These are phyloP conservation scores for Kodamaea jinghongensis DNA, from an alignment of 805 yeast species.

Conservation along the genomic window DNA sequence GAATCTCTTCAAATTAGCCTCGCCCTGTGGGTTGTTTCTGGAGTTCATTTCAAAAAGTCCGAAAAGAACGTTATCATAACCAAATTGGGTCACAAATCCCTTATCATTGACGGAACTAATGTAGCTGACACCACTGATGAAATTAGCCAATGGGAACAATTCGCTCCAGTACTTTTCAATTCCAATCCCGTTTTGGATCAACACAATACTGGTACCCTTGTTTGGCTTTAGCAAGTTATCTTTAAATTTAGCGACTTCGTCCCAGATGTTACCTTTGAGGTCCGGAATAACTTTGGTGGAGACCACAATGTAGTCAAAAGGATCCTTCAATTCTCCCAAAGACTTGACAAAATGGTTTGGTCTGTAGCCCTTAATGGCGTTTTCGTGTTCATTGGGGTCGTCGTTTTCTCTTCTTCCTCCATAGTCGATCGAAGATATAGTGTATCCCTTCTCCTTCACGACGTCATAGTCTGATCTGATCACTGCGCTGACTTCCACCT, in stretches of 20 bases:
- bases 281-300: constrained; percentile 35
- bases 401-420: constrained; percentile 20
- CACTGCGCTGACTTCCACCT: constrained; percentile 31
- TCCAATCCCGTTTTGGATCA: constrained; percentile 41
- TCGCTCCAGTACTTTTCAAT: constrained; percentile 32
- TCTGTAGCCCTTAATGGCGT: constrained; percentile 19
- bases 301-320: constrained; percentile 33
- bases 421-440: constrained; percentile 29
- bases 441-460: constrained; percentile 27
- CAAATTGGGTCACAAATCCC: constrained; percentile 29
- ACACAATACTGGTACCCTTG: constrained; percentile 25
- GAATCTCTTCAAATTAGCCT: constrained; percentile 20
- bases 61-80: constrained; percentile 16
- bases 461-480: constrained; percentile 31
- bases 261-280: constrained; percentile 21
- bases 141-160: constrained; percentile 31
- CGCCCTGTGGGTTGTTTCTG: constrained; percentile 18
- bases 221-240: constrained; percentile 12
- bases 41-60: constrained; percentile 24
- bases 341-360: constrained; percentile 28
- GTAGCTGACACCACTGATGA: constrained; percentile 36
- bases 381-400: constrained; percentile 15
- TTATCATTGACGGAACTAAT: constrained; percentile 31
- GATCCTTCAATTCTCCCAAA: constrained; percentile 21
- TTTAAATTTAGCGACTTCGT: constrained; percentile 16